These are phyloP conservation scores for Cyberlindnera euphorbiae DNA, from an alignment of 805 yeast genomes.

Conservation along the genomic window DNA sequence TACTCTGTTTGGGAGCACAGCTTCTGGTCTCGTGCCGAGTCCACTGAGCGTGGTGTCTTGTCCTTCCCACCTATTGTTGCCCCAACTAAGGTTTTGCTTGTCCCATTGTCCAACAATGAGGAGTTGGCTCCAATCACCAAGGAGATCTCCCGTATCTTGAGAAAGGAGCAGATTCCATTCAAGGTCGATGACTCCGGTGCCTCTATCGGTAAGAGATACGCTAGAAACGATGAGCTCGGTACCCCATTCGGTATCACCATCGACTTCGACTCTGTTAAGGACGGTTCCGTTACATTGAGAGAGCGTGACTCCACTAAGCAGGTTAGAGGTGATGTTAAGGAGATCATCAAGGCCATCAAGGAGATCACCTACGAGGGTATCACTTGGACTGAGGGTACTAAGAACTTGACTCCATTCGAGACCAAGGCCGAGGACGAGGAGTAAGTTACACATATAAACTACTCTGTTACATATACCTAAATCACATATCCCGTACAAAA, in stretches of 20 bases:
- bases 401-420: slow-evolving; percentile 66
- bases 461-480: no score
- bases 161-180: slow-evolving; percentile 82
- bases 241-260: slow-evolving; percentile 98
- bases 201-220: slow-evolving; percentile 95
- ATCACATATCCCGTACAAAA: no score
- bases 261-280: slow-evolving; percentile 89
- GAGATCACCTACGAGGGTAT: slow-evolving; percentile 68
- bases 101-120: slow-evolving; percentile 84
- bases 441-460: no score
- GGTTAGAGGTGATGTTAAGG: slow-evolving; percentile 85
- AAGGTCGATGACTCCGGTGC: slow-evolving; percentile 97
- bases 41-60: slow-evolving; percentile 80
- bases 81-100: slow-evolving; percentile 94
- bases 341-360: slow-evolving; percentile 68
- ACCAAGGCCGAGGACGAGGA: slow-evolving; percentile 46
- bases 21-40: slow-evolving; percentile 93
- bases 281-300: slow-evolving; percentile 86
- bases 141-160: slow-evolving; percentile 64
- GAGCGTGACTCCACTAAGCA: slow-evolving; percentile 96
- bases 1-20: slow-evolving; percentile 91
- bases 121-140: slow-evolving; percentile 73
- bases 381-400: slow-evolving; percentile 85
- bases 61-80: slow-evolving; percentile 95
- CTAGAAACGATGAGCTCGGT: slow-evolving; percentile 97